Base-by-base conservation (phyloP, 306 rosid genomes). In the Prunus armeniaca region DNA sequence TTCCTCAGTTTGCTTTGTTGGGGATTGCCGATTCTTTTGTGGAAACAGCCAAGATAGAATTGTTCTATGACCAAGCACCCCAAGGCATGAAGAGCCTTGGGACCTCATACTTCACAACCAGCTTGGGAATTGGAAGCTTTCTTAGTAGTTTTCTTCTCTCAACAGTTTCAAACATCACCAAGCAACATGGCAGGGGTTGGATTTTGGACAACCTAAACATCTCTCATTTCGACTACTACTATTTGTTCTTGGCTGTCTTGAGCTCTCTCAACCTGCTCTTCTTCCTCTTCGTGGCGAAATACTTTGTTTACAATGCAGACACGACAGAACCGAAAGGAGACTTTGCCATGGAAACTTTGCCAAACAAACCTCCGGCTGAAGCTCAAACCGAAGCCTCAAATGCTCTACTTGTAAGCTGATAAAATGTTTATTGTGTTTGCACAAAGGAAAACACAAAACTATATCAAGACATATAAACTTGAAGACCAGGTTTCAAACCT, bases 1-100 rank as follows among this genome's bases (percentile, higher is more conserved):
- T 91, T 6, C 98, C 97, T 61, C 98, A 93, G 32, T 91, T 84
- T 80, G 93, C 91, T 12, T 65, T 93, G 72, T 56, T 75, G 5
- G 97, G 98, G 7, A 64, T 91, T 46, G 89, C 94, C 15, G 96
- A 93, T 57, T 83, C 87, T 67, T 88, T 88, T 1, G 87, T 80
- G 2, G 98, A 93, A 77, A 79, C 86, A 1, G 96, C 97, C 2
- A 93, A 87, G 88, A 12, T 91, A 2, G 98, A 93, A 82, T 79
- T 91, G 22, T 93, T 93, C 83, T 93, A 91, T 32, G 96, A 90
- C 75, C 98, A 93, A 71, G 96, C 97, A 13, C 98, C 98, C 6
- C 79, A 85, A 58, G 82, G 86, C 72, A 87, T 88, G 94, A 91
- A 93, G 63, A 93, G 97, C 68, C 82, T 93, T 5, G 98, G 97